phyloP scores from a whole-genome alignment of 768 basidiomycete species.

The Lenzites betulinus region DNA sequence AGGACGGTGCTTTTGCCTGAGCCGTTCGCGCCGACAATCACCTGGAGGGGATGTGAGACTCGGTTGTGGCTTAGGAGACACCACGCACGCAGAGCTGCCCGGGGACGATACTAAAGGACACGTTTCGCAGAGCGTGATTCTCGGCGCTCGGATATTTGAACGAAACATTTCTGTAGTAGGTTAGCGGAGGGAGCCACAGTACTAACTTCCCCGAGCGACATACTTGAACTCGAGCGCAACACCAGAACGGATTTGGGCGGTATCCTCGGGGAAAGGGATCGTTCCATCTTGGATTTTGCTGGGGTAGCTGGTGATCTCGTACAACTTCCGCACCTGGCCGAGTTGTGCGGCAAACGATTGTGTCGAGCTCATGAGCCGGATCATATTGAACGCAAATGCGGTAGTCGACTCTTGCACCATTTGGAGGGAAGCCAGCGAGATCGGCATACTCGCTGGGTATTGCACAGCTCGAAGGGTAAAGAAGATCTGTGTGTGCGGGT shows the following conservation, averaged over 20 bases:
- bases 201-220: neutral
- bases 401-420: constrained; percentile 32
- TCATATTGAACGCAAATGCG: constrained; percentile 21
- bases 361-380: constrained; percentile 6
- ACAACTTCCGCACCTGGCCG: constrained; percentile 16
- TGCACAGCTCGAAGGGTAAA: constrained; percentile 27
- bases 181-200: neutral
- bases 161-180: constrained; percentile 56
- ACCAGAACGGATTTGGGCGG: constrained; percentile 40
- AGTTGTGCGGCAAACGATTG: constrained; percentile 5
- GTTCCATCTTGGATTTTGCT: constrained; percentile 10
- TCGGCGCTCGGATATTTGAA: constrained; percentile 65
- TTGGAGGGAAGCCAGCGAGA: constrained; percentile 32
- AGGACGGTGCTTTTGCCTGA: constrained; percentile 80
- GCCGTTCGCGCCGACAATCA: constrained; percentile 78
- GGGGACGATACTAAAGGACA: constrained; percentile 67
- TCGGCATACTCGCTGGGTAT: constrained; percentile 23
- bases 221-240: constrained; percentile 60
- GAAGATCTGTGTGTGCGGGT: neutral
- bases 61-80: too few relatives aligned
- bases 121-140: constrained; percentile 53
- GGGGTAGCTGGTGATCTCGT: constrained; percentile 13
- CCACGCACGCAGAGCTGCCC: constrained; percentile 73
- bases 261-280: constrained; percentile 10
- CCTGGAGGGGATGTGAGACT: constrained; percentile 39